A percentile compares a stretch with the other conserved stretches of the same genome.
Evolutionary conservation across 352 stramenopile genomes (phyloP).

Genomic region (Phytophthora cactorum): DNA sequence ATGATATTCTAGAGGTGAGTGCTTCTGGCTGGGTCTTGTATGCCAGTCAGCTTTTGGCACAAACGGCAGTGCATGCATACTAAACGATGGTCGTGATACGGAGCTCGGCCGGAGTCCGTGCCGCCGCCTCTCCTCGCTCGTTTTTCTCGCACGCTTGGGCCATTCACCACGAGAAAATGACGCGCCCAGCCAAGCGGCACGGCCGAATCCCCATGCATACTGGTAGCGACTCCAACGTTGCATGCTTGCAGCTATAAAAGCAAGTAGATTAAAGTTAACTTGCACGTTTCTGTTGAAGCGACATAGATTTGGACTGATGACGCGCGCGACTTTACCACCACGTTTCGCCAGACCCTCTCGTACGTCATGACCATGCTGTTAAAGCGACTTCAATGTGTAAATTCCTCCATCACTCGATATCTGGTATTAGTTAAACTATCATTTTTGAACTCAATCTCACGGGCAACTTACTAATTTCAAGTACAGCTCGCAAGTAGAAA

Average conservation of each 20-base stretch:
- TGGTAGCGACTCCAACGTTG: neutral
- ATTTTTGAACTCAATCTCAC: neutral
- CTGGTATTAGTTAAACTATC: neutral
- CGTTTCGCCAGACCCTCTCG: neutral
- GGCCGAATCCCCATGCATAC: neutral
- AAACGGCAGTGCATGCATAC: too few relatives aligned
- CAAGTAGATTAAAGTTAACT: conserved; percentile 10
- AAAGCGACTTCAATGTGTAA: conserved; percentile 13
- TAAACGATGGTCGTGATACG: too few relatives aligned
- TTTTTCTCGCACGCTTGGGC: neutral
- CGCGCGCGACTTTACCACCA: conserved; percentile 21
- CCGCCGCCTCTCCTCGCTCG: neutral
- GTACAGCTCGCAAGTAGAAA: neutral
- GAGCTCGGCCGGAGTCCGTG: too few relatives aligned
- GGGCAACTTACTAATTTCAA: neutral
- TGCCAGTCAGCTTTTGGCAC: too few relatives aligned
- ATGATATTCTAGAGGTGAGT: too few relatives aligned
- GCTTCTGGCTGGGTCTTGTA: too few relatives aligned
- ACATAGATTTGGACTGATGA: conserved; percentile 19
- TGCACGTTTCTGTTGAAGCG: conserved; percentile 11
- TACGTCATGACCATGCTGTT: conserved; percentile 15
- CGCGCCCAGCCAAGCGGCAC: neutral
- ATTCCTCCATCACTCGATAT: neutral
- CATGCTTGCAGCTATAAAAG: conserved; percentile 10
- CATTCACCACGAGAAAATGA: conserved; percentile 14